Evolutionary conservation across 75 land plant species (phyloP).

Genomic region (Picea glauca): DNA sequence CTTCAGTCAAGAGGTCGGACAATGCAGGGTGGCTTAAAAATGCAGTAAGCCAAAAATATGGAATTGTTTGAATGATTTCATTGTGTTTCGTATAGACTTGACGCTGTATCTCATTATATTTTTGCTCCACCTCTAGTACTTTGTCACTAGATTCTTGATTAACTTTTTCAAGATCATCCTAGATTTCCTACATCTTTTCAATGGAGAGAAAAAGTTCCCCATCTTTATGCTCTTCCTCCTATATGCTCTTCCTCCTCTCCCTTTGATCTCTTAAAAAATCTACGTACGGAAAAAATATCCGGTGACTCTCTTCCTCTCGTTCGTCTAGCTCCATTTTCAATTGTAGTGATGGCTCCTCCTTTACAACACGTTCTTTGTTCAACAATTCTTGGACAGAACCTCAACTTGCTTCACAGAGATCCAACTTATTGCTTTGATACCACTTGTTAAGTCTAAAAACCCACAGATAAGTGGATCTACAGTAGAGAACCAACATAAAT

Average conservation of each 20-base stretch:
- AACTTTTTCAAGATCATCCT: constrained; percentile 89
- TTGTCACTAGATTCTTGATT: constrained; percentile 95
- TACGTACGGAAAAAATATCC: too few relatives aligned
- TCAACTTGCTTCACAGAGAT: too few relatives aligned
- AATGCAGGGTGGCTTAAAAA: constrained; percentile 91
- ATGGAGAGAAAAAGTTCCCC: constrained; percentile 61
- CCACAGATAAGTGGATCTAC: too few relatives aligned
- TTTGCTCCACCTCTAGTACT: constrained; percentile 86
- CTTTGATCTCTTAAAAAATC: too few relatives aligned
- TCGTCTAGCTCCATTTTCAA: too few relatives aligned
- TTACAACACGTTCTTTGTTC: too few relatives aligned
- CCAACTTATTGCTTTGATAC: too few relatives aligned
- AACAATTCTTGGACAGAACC: too few relatives aligned
- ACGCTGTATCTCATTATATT: constrained; percentile 81
- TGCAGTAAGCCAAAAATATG: constrained; percentile 93
- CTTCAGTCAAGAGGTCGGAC: constrained; percentile 66
- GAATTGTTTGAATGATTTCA: constrained; percentile 75
- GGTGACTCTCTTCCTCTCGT: too few relatives aligned
- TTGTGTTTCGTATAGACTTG: constrained; percentile 74
- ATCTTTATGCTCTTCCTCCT: constrained; percentile 38
- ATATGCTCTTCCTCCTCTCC: constrained; percentile 21
- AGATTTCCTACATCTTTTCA: constrained; percentile 89
- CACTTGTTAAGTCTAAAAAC: too few relatives aligned
- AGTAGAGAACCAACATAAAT: too few relatives aligned
- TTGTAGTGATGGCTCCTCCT: too few relatives aligned